phyloP scores from a whole-genome alignment of 169 alveolate genomes.

The Cryptosporidium bovis region DNA sequence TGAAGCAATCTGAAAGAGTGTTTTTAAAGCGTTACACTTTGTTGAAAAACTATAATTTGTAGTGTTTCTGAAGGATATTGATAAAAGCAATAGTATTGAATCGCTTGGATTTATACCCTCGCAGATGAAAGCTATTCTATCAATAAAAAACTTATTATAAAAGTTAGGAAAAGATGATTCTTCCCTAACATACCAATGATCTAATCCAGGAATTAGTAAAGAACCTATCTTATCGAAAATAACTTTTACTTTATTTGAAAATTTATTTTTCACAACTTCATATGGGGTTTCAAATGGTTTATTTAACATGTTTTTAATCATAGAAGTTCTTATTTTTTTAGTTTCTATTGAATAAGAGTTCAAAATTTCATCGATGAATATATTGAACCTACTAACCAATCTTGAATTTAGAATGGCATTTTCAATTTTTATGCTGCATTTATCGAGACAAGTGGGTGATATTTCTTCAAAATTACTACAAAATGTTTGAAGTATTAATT shows the following conservation, averaged over 20 bases:
- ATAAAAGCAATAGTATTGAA: slow-evolving; percentile 44
- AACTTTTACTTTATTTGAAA: slow-evolving; percentile 4
- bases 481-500: slow-evolving; percentile 27
- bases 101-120: slow-evolving; percentile 42
- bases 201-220: slow-evolving; percentile 20
- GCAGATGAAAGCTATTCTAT: slow-evolving; percentile 55
- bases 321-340: slow-evolving; percentile 17
- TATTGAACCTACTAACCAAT: slow-evolving; percentile 10
- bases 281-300: slow-evolving; percentile 71
- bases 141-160: slow-evolving; percentile 12
- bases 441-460: not conserved
- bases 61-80: slow-evolving; percentile 46
- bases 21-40: slow-evolving; percentile 48
- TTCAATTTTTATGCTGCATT: not conserved
- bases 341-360: slow-evolving; percentile 9
- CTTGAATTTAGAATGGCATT: not conserved
- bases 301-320: slow-evolving; percentile 27
- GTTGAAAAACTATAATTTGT: slow-evolving; percentile 38
- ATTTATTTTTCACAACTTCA: slow-evolving; percentile 26
- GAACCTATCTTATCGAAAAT: slow-evolving; percentile 32
- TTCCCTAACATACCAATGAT: slow-evolving; percentile 13
- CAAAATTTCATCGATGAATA: slow-evolving; percentile 30
- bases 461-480: slow-evolving; percentile 15
- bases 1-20: slow-evolving; percentile 64
- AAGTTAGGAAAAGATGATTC: not conserved